Conservation (phyloP, 352 stramenopile species). For the Phytophthora rubi region DNA sequence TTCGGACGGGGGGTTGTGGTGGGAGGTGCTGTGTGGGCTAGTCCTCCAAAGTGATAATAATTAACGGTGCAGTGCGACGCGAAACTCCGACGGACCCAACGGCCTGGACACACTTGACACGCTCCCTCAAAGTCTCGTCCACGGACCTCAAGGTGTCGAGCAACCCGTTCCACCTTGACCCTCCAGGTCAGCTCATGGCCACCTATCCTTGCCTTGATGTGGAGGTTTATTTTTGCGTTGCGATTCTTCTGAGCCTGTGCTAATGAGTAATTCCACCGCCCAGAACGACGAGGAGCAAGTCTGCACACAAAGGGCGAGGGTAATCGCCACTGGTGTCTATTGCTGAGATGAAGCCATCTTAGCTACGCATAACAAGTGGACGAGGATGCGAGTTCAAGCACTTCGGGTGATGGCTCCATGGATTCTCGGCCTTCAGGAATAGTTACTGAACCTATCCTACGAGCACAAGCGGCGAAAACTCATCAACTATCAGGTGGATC, state of each 20-base stretch:
- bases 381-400: slow-evolving; percentile 1
- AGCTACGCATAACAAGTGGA: background rate
- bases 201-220: slow-evolving; percentile 1
- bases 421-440: background rate
- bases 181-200: slow-evolving; percentile 1
- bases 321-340: background rate
- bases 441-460: background rate
- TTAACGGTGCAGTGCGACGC: slow-evolving; percentile 5
- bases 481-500: background rate
- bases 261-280: slow-evolving; percentile 15
- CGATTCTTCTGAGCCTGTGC: slow-evolving; percentile 24
- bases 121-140: slow-evolving; percentile 20
- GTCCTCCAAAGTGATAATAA: slow-evolving; percentile 37
- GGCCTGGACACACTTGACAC: slow-evolving; percentile 17
- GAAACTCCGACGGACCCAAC: background rate
- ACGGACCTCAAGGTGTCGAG: slow-evolving; percentile 1
- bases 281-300: slow-evolving; percentile 17
- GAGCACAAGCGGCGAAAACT: background rate
- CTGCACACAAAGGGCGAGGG: slow-evolving; percentile 6
- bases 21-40: slow-evolving; percentile 12
- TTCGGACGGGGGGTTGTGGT: background rate
- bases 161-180: slow-evolving; percentile 20
- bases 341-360: background rate
- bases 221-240: slow-evolving; percentile 29
- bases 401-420: background rate